These are phyloP conservation scores for Mesostigma viride DNA, from an alignment of 139 green algal genomes.

Conservation along the genomic window DNA sequence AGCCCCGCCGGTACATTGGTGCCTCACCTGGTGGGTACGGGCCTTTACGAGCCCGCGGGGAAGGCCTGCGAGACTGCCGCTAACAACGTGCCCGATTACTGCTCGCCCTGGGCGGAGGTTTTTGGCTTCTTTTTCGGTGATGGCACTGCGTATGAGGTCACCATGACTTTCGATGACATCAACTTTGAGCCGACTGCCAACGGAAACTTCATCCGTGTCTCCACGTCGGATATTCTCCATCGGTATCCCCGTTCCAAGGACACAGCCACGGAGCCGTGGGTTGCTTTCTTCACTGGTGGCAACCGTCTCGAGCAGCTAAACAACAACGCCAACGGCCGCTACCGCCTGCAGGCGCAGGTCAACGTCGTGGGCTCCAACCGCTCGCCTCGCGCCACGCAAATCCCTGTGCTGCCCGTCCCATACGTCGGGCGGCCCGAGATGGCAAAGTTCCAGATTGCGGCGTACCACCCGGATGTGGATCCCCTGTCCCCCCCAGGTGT, in stretches of 20 bases:
- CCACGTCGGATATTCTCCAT: not conserved
- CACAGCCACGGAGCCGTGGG: conserved; percentile 10
- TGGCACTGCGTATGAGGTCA: not conserved
- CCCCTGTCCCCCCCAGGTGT: too few relatives aligned
- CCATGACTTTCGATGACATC: not conserved
- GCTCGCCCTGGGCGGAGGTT: not conserved
- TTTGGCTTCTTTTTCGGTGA: not conserved
- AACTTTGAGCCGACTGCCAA: not conserved
- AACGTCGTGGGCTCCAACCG: conserved; percentile 19
- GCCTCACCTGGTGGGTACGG: not conserved
- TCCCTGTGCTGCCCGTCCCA: conserved; percentile 26
- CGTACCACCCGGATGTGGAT: conserved; percentile 21
- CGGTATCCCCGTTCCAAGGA: not conserved
- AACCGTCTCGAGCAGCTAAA: conserved; percentile 27
- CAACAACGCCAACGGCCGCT: conserved; percentile 31
- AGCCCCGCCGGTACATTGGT: not conserved
- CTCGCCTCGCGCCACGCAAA: conserved; percentile 16
- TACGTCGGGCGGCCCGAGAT: conserved; percentile 11
- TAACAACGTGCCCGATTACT: not conserved
- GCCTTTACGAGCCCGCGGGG: not conserved
- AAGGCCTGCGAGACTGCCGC: not conserved
- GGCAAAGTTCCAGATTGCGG: conserved; percentile 24
- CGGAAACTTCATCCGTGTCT: not conserved
- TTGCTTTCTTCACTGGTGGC: conserved; percentile 30
- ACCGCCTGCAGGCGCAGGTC: conserved; percentile 22